Percentiles rank a stretch among this genome's conserved stretches.
phyloP scores from a whole-genome alignment of 2,329 filamentous ascomycete species.

The Pyrenophora teres region DNA sequence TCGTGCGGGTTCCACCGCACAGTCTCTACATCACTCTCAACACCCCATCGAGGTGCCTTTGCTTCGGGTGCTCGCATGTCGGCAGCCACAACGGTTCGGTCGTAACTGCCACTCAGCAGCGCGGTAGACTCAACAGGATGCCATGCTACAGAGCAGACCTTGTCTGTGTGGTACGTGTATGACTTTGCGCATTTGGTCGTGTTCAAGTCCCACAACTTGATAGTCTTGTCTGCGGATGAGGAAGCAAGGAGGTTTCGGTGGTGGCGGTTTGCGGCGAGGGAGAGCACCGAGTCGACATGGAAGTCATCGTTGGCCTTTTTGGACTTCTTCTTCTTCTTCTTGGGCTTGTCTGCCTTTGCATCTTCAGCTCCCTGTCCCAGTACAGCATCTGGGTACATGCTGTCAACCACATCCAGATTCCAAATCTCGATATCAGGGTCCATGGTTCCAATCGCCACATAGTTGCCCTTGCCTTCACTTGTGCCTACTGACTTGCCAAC shows the following conservation, averaged over 20 bases:
- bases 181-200: constrained; percentile 93
- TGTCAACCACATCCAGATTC: constrained; percentile 94
- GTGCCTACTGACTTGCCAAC: constrained; percentile 65
- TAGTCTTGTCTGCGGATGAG: constrained; percentile 92
- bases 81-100: constrained; percentile 89
- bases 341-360: constrained; percentile 63
- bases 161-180: constrained; percentile 94
- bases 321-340: constrained; percentile 88
- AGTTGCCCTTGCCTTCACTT: constrained; percentile 77
- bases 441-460: constrained; percentile 94
- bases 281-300: constrained; percentile 91
- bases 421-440: constrained; percentile 98
- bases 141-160: constrained; percentile 96
- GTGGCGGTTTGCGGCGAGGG: constrained; percentile 87
- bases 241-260: constrained; percentile 95
- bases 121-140: constrained; percentile 85
- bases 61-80: constrained; percentile 94
- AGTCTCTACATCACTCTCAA: constrained; percentile 93
- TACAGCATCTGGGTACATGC: constrained; percentile 98
- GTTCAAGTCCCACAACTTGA: constrained; percentile 97
- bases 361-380: constrained; percentile 70
- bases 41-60: constrained; percentile 82
- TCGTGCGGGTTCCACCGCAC: constrained; percentile 94
- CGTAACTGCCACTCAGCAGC: constrained; percentile 90
- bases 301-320: constrained; percentile 88